Evolutionary conservation across 2,329 filamentous ascomycete genomes (phyloP), one percentile per base, ranked within the genome.

Genomic region (Harringtonia aguacate): DNA sequence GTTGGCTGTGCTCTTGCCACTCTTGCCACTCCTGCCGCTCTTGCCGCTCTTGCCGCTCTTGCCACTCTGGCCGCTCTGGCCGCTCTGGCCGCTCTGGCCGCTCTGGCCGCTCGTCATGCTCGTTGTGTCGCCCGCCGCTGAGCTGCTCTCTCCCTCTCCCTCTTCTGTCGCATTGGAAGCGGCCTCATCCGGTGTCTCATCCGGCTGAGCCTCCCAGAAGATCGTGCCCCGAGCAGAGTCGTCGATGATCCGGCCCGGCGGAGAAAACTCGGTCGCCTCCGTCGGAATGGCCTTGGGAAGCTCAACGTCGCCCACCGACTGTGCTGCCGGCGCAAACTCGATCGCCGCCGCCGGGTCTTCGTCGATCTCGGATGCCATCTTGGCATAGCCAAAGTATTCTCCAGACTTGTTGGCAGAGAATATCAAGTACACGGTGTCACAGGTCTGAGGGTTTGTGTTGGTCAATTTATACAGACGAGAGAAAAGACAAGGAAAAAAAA

Each of bases 401-500:
- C 90, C 90, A 0, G 90, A 95, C 57, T 95, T 95, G 62, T 97
- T 97, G 13, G 90, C 90, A 1, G 90, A 97, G 61, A 97, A 97
- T 14, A 97, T 78, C 27, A 97, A 70, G 56, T 89, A 95, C 1
- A 97, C 89, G 55, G 84, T 86, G 43, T 94, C 86, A 14, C 81
- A 77, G 10, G 71, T 68, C 88, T 94, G 48, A 6, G 28, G 30
- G 47, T 41, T 48, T 27, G 43, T 21, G 13, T 28, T 12, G n/a
- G 5, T 2, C 27, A 20, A 17, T 22, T 6, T 15, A 8, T n/a
- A 29, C 9, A 4, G 18, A 22, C n/a, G 13, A 20, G 13, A 21
- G 20, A 29, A 18, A 3, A 24, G 6, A 22, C 5, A 36, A n/a
- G n/a, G n/a, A n/a, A n/a, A n/a, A n/a, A n/a, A n/a, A n/a, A n/a